These are phyloP conservation scores for Yamagishiella unicocca DNA, from an alignment of 139 green algal species.

Conservation along the genomic window DNA sequence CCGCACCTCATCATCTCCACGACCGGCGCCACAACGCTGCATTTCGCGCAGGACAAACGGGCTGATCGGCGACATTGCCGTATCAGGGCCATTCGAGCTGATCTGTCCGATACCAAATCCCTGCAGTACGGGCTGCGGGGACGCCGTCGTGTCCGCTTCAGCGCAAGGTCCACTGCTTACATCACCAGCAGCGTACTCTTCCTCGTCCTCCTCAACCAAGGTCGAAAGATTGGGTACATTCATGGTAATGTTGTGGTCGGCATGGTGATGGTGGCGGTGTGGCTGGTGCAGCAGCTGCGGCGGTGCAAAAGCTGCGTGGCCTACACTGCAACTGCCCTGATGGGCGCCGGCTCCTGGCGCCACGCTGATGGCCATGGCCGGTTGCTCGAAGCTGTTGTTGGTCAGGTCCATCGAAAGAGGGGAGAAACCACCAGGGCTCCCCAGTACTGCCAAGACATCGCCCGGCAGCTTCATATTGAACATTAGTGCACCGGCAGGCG, in stretches of 20 bases:
- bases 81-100: too few relatives aligned
- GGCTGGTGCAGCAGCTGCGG: background rate
- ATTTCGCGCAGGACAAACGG: too few relatives aligned
- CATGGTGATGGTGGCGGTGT: background rate
- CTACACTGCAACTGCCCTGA: background rate
- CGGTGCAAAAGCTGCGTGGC: too few relatives aligned
- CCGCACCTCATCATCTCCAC: too few relatives aligned
- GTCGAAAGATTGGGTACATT: slow-evolving; percentile 78
- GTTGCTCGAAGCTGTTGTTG: slow-evolving; percentile 62
- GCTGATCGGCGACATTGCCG: too few relatives aligned
- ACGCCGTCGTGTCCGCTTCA: background rate
- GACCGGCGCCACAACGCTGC: too few relatives aligned
- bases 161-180: background rate
- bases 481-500: too few relatives aligned
- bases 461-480: too few relatives aligned
- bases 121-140: too few relatives aligned
- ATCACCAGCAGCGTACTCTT: slow-evolving; percentile 37
- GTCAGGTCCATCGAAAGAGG: slow-evolving; percentile 74
- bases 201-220: slow-evolving; percentile 82
- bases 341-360: background rate
- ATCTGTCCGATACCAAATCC: too few relatives aligned
- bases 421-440: slow-evolving; percentile 38
- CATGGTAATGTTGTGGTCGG: slow-evolving; percentile 70
- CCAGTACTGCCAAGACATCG: background rate
- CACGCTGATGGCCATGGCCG: background rate